Evolutionary conservation across 768 basidiomycete species (phyloP).

Genomic region (Trametes cubensis): DNA sequence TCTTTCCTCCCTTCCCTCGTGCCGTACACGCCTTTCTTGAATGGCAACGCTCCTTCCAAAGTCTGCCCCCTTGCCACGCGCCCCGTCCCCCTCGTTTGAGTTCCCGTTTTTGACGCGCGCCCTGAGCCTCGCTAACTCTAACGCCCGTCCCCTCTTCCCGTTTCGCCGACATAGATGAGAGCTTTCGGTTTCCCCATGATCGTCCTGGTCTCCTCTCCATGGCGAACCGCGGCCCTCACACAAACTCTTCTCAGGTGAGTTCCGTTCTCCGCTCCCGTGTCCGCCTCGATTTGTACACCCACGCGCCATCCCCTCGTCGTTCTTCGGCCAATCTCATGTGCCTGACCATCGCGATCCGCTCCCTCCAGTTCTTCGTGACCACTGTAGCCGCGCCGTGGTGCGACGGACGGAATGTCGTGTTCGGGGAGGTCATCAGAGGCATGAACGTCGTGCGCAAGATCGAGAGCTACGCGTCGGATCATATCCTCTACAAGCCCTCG

Average conservation of each 20-base stretch:
- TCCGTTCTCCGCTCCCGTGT: background rate
- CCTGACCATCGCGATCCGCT: background rate
- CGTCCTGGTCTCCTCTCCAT: conserved; percentile 48
- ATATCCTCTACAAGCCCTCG: conserved; percentile 34
- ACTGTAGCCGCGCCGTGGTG: conserved; percentile 42
- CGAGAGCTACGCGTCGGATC: conserved; percentile 35
- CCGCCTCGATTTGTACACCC: background rate
- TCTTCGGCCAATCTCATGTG: background rate
- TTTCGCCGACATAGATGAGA: conserved; percentile 38
- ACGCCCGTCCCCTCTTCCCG: background rate
- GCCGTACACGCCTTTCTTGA: no score
- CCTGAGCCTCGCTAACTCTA: background rate
- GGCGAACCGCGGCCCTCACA: conserved; percentile 54
- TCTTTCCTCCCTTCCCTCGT: background rate
- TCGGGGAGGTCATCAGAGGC: conserved; percentile 45
- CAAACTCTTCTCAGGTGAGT: conserved; percentile 51
- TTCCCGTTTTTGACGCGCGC: conserved; percentile 2
- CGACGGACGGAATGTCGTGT: conserved; percentile 47
- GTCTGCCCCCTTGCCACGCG: background rate
- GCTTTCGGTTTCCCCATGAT: conserved; percentile 41
- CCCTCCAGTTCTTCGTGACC: conserved; percentile 44
- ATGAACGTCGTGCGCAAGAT: conserved; percentile 43
- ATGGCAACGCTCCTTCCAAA: background rate
- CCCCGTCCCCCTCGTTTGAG: no score
- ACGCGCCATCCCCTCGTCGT: no score